These are phyloP conservation scores for Phytophthora crassamura DNA, from an alignment of 352 stramenopile genomes.

Conservation along the genomic window DNA sequence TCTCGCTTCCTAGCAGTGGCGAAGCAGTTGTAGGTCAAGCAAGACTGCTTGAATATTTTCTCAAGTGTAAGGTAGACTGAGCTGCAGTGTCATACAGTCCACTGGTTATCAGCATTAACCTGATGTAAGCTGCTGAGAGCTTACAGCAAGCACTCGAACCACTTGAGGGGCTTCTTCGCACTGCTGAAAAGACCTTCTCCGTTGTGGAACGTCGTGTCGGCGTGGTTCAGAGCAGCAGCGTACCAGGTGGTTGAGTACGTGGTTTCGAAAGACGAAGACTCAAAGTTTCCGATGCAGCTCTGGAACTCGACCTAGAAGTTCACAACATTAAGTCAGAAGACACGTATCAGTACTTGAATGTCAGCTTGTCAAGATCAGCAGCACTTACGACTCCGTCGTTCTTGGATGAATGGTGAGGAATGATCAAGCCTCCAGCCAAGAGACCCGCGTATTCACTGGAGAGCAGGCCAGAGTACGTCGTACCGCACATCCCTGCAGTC, in stretches of 20 bases:
- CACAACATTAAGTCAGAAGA: slow-evolving; percentile 2
- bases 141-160: slow-evolving; percentile 53
- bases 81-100: not conserved
- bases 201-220: slow-evolving; percentile 68
- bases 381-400: slow-evolving; percentile 66
- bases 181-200: slow-evolving; percentile 58
- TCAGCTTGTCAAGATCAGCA: not conserved
- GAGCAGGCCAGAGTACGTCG: slow-evolving; percentile 47
- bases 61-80: not conserved
- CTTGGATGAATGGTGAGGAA: slow-evolving; percentile 52
- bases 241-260: slow-evolving; percentile 57
- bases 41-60: not conserved
- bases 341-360: not conserved
- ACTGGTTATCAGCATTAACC: not conserved
- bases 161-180: slow-evolving; percentile 64
- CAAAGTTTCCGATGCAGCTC: slow-evolving; percentile 57
- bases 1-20: slow-evolving; percentile 30
- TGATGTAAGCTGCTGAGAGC: not conserved
- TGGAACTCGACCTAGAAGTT: slow-evolving; percentile 59
- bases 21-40: slow-evolving; percentile 19
- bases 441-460: slow-evolving; percentile 48
- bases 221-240: slow-evolving; percentile 58
- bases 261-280: slow-evolving; percentile 40
- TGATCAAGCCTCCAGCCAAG: slow-evolving; percentile 41
- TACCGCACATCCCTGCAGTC: slow-evolving; percentile 50